Evolutionary conservation across 2,329 filamentous ascomycete species (phyloP), one percentile per base, ranked within the genome.

Genomic region (Talaromyces islandicus): DNA sequence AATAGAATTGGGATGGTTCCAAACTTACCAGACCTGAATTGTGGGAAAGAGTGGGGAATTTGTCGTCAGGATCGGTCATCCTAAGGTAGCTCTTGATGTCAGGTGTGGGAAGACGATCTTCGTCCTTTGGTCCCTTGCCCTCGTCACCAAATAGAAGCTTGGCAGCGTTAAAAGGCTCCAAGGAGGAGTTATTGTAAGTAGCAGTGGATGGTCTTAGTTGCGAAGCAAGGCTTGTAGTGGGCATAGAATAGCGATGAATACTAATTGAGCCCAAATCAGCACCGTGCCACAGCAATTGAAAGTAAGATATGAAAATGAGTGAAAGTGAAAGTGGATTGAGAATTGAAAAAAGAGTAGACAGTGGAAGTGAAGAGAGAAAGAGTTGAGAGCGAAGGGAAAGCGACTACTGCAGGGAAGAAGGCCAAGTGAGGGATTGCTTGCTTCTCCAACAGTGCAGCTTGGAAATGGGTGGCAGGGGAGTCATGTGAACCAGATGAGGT

Each of bases 191-290:
- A 35, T 65, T 67, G 58, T 71, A 73, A 19, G 63, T 66, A 43
- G 69, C 66, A 14, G 67, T 60, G 24, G 65, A 70, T 1, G 72
- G 66, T n/a, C 72, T 71, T 29, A 70, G 60, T 27, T 73, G 67
- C 54, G 68, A 68, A 50, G 67, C 70, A 43, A 74, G 64, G 21
- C 71, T 73, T 35, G 69, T 91, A 56, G 93, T 89, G 32, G 93
- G 93, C 89, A 97, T 92, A 4, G 93, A 97, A 75, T 96, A 96
- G 65, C 93, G 89, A 73, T 96, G 95, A 62, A 88, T 82, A 66
- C 91, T 95, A 67, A 29, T 17, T 38, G 32, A 25, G n/a, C 41
- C 41, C 19, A 43, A 38, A 19, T 56, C 21, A 60, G 53, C 43
- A 24, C 27, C 30, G 29, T 51, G 38, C 38, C n/a, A 24, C 7